Evolutionary conservation across 495 filamentous ascomycete genomes (phyloP).

Genomic region (Oidiodendron maius): DNA sequence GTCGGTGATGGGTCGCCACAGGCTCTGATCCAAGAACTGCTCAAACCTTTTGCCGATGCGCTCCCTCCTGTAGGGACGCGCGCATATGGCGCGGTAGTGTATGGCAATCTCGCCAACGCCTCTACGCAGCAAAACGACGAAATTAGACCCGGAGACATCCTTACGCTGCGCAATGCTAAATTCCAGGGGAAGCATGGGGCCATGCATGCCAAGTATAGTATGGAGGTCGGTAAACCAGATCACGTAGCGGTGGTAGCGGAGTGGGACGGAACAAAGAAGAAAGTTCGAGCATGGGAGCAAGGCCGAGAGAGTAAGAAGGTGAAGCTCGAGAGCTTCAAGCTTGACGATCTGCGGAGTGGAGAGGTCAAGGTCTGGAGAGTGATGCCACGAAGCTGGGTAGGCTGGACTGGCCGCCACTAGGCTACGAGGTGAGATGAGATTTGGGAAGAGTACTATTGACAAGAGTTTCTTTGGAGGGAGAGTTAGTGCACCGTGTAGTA

Average conservation of each 20-base stretch:
- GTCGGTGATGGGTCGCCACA: slow-evolving; percentile 81
- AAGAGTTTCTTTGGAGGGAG: too few relatives aligned
- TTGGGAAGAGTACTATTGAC: too few relatives aligned
- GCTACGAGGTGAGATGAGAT: not conserved
- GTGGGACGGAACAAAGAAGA: slow-evolving; percentile 99
- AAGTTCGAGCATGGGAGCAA: slow-evolving; percentile 92
- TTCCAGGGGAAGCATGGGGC: slow-evolving; percentile 95
- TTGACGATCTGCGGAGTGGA: slow-evolving; percentile 85
- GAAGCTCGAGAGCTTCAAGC: slow-evolving; percentile 86
- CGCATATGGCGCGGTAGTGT: slow-evolving; percentile 86
- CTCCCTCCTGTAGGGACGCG: slow-evolving; percentile 78
- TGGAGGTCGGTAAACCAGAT: slow-evolving; percentile 86
- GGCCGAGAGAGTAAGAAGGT: slow-evolving; percentile 92
- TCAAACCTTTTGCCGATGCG: slow-evolving; percentile 65
- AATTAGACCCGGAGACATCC: slow-evolving; percentile 89
- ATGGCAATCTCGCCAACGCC: slow-evolving; percentile 90
- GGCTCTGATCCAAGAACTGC: slow-evolving; percentile 69
- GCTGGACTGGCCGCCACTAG: slow-evolving; percentile 57
- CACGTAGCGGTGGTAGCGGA: slow-evolving; percentile 96
- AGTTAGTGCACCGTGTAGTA: not conserved
- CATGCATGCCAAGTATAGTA: slow-evolving; percentile 88
- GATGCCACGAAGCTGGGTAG: slow-evolving; percentile 86
- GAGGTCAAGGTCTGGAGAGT: slow-evolving; percentile 98
- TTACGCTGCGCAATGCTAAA: slow-evolving; percentile 87
- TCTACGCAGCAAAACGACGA: slow-evolving; percentile 85